These are phyloP conservation scores for Huntiella omanensis DNA, from an alignment of 2,329 filamentous ascomycete species.

Conservation along the genomic window DNA sequence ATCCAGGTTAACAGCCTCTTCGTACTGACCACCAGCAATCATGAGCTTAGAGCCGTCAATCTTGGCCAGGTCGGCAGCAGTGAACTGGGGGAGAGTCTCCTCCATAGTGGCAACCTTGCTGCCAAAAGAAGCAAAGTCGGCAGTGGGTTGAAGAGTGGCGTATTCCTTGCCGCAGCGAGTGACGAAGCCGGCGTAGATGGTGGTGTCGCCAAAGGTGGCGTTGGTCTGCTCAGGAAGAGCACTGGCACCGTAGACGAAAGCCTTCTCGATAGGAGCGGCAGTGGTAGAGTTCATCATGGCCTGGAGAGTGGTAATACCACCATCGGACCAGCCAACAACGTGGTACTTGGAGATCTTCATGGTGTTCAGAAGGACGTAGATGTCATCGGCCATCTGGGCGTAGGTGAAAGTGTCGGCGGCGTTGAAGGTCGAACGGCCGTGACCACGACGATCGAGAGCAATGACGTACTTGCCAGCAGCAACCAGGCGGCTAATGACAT, in stretches of 20 bases:
- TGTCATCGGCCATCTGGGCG: conserved; percentile 21
- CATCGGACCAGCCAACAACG: conserved; percentile 25
- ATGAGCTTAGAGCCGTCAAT: conserved; percentile 17
- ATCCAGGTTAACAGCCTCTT: conserved; percentile 23
- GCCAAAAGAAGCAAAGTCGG: conserved; percentile 20
- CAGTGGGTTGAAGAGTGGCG: conserved; percentile 18
- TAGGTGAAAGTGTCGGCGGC: conserved; percentile 21
- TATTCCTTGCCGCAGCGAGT: conserved; percentile 20
- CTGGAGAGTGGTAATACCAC: conserved; percentile 21
- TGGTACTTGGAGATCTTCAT: conserved; percentile 17
- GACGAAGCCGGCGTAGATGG: conserved; percentile 20
- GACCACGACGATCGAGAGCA: conserved; percentile 23
- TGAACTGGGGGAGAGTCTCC: conserved; percentile 19
- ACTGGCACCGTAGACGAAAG: conserved; percentile 22
- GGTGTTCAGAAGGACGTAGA: conserved; percentile 17
- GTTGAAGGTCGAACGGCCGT: conserved; percentile 22
- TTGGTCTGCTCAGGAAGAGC: conserved; percentile 20
- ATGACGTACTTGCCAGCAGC: conserved; percentile 20
- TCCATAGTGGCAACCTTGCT: conserved; percentile 21
- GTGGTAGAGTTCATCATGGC: conserved; percentile 19
- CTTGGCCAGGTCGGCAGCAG: conserved; percentile 15
- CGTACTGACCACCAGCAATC: conserved; percentile 17
- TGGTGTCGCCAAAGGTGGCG: conserved; percentile 17
- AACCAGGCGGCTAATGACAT: conserved; percentile 20
- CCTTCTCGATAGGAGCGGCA: conserved; percentile 19